A percentile compares a stretch with the other conserved stretches of the same genome.
Conservation (phyloP, 306 rosid species). For the Dalbergia oliveri region DNA sequence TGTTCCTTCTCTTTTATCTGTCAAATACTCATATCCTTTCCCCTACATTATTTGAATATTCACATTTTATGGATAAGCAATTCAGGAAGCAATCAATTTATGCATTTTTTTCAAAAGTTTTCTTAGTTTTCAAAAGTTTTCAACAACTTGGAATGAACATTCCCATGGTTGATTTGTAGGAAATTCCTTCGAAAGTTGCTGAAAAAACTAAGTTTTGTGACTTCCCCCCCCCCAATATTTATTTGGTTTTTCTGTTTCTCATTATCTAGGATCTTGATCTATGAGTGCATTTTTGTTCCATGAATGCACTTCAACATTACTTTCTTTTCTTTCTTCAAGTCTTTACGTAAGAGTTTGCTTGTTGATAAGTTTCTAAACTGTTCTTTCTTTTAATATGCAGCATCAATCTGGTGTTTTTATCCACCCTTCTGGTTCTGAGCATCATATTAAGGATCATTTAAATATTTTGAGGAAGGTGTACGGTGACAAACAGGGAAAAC, state of each 20-base stretch:
- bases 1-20: neutral
- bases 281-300: neutral
- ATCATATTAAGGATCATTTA: constrained; percentile 49
- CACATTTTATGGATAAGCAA: constrained; percentile 25
- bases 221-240: constrained; percentile 14
- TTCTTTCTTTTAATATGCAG: constrained; percentile 54
- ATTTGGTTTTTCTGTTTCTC: neutral
- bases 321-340: neutral
- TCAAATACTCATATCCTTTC: constrained; percentile 1
- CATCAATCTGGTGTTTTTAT: constrained; percentile 60
- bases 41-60: constrained; percentile 15
- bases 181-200: neutral
- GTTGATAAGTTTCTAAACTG: constrained; percentile 32
- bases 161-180: constrained; percentile 5
- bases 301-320: constrained; percentile 1
- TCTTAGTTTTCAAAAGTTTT: neutral
- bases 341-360: constrained; percentile 11
- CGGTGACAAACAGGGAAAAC: constrained; percentile 85
- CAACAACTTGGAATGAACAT: constrained; percentile 39
- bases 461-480: constrained; percentile 51
- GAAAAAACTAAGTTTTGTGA: constrained; percentile 13
- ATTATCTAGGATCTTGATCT: constrained; percentile 10
- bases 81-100: neutral
- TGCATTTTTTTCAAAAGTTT: neutral
- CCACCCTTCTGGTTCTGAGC: constrained; percentile 78